phyloP scores from a whole-genome alignment of 1,284 basidiomycete genomes.

The Chondrostereum purpureum region DNA sequence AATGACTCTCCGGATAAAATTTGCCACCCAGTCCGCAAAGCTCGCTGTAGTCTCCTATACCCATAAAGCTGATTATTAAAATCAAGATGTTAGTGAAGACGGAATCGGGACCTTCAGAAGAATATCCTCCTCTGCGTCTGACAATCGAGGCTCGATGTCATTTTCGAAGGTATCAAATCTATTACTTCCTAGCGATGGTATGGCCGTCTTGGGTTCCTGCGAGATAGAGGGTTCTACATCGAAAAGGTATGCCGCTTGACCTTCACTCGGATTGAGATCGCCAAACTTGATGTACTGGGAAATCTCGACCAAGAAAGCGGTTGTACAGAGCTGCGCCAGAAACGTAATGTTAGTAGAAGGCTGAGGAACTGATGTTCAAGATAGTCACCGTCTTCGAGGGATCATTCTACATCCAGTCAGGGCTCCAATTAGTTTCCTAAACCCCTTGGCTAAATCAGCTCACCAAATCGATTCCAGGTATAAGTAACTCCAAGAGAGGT shows the following conservation, averaged over 20 bases:
- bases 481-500: conserved; percentile 78
- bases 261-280: conserved; percentile 51
- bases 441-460: conserved; percentile 1
- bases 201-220: conserved; percentile 17
- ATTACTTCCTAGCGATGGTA: conserved; percentile 30
- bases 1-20: conserved; percentile 78
- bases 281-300: conserved; percentile 80
- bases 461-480: conserved; percentile 81
- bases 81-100: conserved; percentile 17
- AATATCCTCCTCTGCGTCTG: conserved; percentile 54
- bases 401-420: conserved; percentile 58
- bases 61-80: not conserved
- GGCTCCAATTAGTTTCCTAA: too few species aligned
- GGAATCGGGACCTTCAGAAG: conserved; percentile 43
- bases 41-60: conserved; percentile 49
- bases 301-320: conserved; percentile 72
- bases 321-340: conserved; percentile 54
- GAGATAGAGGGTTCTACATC: conserved; percentile 29
- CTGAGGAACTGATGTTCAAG: conserved; percentile 17
- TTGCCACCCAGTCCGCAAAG: conserved; percentile 78
- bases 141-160: conserved; percentile 31
- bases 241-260: conserved; percentile 17
- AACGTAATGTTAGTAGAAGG: conserved; percentile 6
- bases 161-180: conserved; percentile 25
- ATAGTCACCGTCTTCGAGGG: conserved; percentile 89